phyloP scores from a whole-genome alignment of 2,329 filamentous ascomycete genomes.

The Arthrobotrys pseudoclavata region DNA sequence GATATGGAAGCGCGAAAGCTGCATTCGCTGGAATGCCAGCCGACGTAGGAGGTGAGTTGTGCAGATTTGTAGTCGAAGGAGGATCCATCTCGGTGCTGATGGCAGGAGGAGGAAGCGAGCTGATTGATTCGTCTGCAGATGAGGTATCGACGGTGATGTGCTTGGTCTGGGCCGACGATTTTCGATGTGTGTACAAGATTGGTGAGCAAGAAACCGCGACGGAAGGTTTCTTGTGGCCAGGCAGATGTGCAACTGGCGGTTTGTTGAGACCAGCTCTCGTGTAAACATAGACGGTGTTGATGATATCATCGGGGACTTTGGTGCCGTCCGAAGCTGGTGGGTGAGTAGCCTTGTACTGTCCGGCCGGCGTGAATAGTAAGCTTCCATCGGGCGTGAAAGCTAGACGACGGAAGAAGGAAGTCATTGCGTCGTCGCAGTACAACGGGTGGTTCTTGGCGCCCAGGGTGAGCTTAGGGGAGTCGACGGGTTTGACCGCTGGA shows the following conservation, averaged over 20 bases:
- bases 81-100: constrained; percentile 68
- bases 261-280: constrained; percentile 96
- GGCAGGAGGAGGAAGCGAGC: constrained; percentile 84
- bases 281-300: constrained; percentile 98
- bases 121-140: constrained; percentile 84
- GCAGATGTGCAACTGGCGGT: constrained; percentile 92
- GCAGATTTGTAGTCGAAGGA: constrained; percentile 67
- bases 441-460: constrained; percentile 87
- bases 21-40: constrained; percentile 70
- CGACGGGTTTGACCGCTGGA: constrained; percentile 94
- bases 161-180: constrained; percentile 77
- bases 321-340: constrained; percentile 75
- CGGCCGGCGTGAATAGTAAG: constrained; percentile 91
- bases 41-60: constrained; percentile 71
- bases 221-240: constrained; percentile 97
- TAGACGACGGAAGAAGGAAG: constrained; percentile 93
- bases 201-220: constrained; percentile 96
- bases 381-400: constrained; percentile 97
- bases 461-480: constrained; percentile 81
- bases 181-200: constrained; percentile 84
- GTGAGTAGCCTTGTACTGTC: constrained; percentile 89
- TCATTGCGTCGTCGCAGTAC: constrained; percentile 96
- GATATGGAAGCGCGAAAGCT: constrained; percentile 87
- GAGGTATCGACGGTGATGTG: constrained; percentile 96
- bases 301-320: constrained; percentile 85